These are phyloP conservation scores for Silene conica DNA, from an alignment of 148 eudicot genomes.

Conservation along the genomic window DNA sequence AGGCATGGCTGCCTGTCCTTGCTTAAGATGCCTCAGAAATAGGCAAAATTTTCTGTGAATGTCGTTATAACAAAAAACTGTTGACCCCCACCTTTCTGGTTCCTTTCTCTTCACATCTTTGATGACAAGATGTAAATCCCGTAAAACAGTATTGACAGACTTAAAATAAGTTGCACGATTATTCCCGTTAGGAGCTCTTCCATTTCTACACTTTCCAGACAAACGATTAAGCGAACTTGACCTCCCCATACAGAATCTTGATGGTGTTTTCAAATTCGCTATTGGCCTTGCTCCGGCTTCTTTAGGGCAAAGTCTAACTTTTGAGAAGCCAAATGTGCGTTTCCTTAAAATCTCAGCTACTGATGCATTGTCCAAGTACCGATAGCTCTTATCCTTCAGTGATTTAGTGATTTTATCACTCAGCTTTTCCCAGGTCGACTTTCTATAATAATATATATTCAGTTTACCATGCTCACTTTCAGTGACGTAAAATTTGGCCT, in stretches of 20 bases:
- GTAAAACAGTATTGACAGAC: slow-evolving; percentile 67
- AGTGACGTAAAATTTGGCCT: slow-evolving; percentile 79
- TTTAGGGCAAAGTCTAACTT: slow-evolving; percentile 77
- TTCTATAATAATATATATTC: slow-evolving; percentile 51
- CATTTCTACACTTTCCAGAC: slow-evolving; percentile 13
- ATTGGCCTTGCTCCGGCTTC: slow-evolving; percentile 57
- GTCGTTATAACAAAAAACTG: slow-evolving; percentile 74
- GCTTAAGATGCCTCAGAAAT: slow-evolving; percentile 57
- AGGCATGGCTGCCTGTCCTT: slow-evolving; percentile 40
- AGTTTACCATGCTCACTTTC: slow-evolving; percentile 82
- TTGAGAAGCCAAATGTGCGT: slow-evolving; percentile 83
- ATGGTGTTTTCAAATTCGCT: slow-evolving; percentile 67
- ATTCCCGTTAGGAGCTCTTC: slow-evolving; percentile 8
- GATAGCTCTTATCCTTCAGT: slow-evolving; percentile 43
- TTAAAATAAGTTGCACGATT: slow-evolving; percentile 26
- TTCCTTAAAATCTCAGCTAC: slow-evolving; percentile 37
- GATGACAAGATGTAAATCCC: slow-evolving; percentile 61
- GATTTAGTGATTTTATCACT: slow-evolving; percentile 27
- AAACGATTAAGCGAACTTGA: slow-evolving; percentile 13
- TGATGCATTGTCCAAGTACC: slow-evolving; percentile 29
- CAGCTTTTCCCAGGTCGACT: slow-evolving; percentile 58
- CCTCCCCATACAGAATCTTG: slow-evolving; percentile 32
- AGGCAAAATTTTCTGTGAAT: slow-evolving; percentile 61
- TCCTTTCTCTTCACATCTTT: slow-evolving; percentile 49
- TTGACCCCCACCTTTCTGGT: slow-evolving; percentile 71